These are phyloP conservation scores for Hanseniaspora hatyaiensis DNA, from an alignment of 805 yeast species.

Conservation along the genomic window DNA sequence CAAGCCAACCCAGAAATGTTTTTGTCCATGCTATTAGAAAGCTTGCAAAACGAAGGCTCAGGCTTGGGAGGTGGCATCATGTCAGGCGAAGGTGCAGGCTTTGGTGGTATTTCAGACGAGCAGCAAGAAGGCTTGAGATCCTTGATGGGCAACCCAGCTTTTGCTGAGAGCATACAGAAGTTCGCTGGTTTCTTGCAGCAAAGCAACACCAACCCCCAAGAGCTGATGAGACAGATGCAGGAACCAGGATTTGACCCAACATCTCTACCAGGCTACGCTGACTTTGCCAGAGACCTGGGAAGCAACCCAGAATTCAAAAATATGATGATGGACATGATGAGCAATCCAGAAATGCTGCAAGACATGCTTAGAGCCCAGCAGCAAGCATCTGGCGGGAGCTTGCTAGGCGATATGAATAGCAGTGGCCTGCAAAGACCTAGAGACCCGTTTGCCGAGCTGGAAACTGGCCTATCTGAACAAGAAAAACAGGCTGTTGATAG, in stretches of 20 bases:
- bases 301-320: conserved; percentile 5
- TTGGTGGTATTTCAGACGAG: not conserved
- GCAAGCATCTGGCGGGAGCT: conserved; percentile 31
- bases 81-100: not conserved
- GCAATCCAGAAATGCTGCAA: conserved; percentile 8
- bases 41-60: conserved; percentile 41
- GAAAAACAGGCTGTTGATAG: conserved; percentile 85
- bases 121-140: not conserved
- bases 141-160: not conserved
- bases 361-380: conserved; percentile 24
- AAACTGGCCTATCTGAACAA: conserved; percentile 56
- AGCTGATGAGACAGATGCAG: not conserved
- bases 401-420: too few species aligned
- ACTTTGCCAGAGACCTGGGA: conserved; percentile 7
- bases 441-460: conserved; percentile 34
- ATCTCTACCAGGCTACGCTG: conserved; percentile 9
- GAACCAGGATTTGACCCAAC: conserved; percentile 13
- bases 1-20: conserved; percentile 85
- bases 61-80: conserved; percentile 30
- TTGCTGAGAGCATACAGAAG: not conserved
- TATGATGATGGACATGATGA: conserved; percentile 7
- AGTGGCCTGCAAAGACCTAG: conserved; percentile 26
- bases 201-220: conserved; percentile 2
- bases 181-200: not conserved
- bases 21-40: conserved; percentile 57